Base-by-base conservation (phyloP, 2,329 filamentous ascomycete species). In the Davidsoniella eucalypti region DNA sequence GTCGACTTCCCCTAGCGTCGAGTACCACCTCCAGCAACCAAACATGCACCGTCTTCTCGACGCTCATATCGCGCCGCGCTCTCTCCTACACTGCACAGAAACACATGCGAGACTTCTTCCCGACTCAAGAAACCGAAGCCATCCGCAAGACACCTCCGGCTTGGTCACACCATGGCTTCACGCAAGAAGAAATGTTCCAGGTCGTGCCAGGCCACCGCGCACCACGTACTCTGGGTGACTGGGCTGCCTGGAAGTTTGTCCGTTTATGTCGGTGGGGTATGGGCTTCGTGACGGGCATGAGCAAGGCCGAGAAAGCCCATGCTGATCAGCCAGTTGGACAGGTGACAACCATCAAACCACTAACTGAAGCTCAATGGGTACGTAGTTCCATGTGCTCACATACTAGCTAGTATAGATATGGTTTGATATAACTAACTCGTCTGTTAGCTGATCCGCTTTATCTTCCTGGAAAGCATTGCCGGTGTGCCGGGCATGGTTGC, bases 401-500 rank as follows among this genome's bases (percentile, higher is more conserved):
- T 7, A 25, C 25, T 44, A 26, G 21, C 21, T 44, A 44, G 21
- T 17, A n/a, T 14, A 4, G 9, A 5, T 33, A 44, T 25, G 18
- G 1, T 18, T 8, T 14, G 5, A 33, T 16, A 37, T 36, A 39
- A 14, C 21, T 23, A 33, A 33, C 37, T 29, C 6, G 39, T 33
- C 17, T 45, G 25, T 17, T 47, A 71, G 71, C 72, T 95, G 58
- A 76, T 84, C 45, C 76, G 90, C 5, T 90, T 94, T 61, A 76
- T 98, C 57, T 98, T 98, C 64, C 74, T 98, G 33, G 92, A 98
- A 64, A 88, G 82, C 45, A 86, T 98, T 38, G 92, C 92, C 10
- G 92, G 87, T 33, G 92, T 96, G 0, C 92, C 92, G 0, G 92
- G 92, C 6, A 96, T 96, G 87, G 90, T 96, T 0, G 92, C 83